A percentile compares a stretch with the other conserved stretches of the same genome.
phyloP scores from a whole-genome alignment of 805 yeast species.

The Pichia californica region DNA sequence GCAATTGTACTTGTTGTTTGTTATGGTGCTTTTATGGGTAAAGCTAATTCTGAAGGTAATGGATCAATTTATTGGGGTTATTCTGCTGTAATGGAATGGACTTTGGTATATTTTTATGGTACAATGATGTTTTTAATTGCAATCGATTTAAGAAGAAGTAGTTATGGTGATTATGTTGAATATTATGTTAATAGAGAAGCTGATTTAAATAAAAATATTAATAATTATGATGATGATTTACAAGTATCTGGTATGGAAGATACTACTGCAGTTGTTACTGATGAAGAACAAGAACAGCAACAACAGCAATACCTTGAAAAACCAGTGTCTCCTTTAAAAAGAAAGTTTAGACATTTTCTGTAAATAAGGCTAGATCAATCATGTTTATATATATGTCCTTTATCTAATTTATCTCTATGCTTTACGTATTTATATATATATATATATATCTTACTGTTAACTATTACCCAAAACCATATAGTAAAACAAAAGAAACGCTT shows the following conservation, averaged over 20 bases:
- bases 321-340: too few species aligned
- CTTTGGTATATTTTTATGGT: slow-evolving; percentile 80
- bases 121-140: slow-evolving; percentile 55
- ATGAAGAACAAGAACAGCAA: too few species aligned
- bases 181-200: slow-evolving; percentile 5
- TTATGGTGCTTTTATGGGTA: slow-evolving; percentile 41
- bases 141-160: slow-evolving; percentile 45
- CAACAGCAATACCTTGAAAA: too few species aligned
- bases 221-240: neutral
- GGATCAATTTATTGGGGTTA: slow-evolving; percentile 36
- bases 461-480: too few species aligned
- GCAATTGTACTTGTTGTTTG: slow-evolving; percentile 65
- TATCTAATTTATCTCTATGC: too few species aligned
- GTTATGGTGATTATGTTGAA: slow-evolving; percentile 13
- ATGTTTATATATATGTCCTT: too few species aligned
- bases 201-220: neutral
- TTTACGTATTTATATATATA: too few species aligned
- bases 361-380: neutral
- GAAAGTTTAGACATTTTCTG: neutral
- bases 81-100: slow-evolving; percentile 78
- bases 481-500: too few species aligned
- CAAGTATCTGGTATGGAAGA: too few species aligned
- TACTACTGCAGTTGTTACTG: too few species aligned
- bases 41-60: slow-evolving; percentile 17
- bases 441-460: too few species aligned